Evolutionary conservation across 371 early-diverging fungal species (phyloP), one percentile per base, ranked within the genome.

Genomic region (Polyrhizophydium stewartii): DNA sequence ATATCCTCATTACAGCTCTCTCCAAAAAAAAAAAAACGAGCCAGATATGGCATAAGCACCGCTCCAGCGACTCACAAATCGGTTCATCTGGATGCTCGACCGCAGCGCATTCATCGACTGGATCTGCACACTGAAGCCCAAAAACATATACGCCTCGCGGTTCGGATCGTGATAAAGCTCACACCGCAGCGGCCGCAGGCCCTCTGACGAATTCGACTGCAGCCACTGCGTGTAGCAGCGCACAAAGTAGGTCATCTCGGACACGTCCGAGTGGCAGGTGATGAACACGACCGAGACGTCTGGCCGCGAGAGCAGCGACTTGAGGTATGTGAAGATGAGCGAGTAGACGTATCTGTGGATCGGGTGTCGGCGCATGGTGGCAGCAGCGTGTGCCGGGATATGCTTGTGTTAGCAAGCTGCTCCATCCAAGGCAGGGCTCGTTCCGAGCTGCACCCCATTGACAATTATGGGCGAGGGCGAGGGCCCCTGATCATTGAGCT

Each of bases 221-320:
- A 61, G 41, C 61, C 61, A 61, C 12, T 38, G 38, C 6, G 40
- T 55, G 32, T 51, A 61, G 17, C 25, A 1, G 32, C 50, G 40
- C 3, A 61, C 32, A 30, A 61, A 61, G 47, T 22, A n/a, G n/a
- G 31, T 41, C 12, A 61, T 35, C 24, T 61, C 61, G 7, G 61
- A 45, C 22, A 61, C 27, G 46, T 61, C 55, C 12, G 9, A 19
- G 46, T 53, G 55, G 46, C 55, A 55, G 28, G 55, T 55, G 6
- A 61, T 17, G 55, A 61, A 61, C 31, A 61, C 30, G 53, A 61
- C 3, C 1, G 33, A 30, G 31, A 47, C 31, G 35, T 61, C 51
- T 25, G 33, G 22, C 31, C 32, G 40, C 21, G 37, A 5, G 2
- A 55, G 22, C 6, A 61, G 30, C 22, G 46, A 45, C 27, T 35